Conservation (phyloP, 768 basidiomycete species). For the Gelatoporia subvermispora region DNA sequence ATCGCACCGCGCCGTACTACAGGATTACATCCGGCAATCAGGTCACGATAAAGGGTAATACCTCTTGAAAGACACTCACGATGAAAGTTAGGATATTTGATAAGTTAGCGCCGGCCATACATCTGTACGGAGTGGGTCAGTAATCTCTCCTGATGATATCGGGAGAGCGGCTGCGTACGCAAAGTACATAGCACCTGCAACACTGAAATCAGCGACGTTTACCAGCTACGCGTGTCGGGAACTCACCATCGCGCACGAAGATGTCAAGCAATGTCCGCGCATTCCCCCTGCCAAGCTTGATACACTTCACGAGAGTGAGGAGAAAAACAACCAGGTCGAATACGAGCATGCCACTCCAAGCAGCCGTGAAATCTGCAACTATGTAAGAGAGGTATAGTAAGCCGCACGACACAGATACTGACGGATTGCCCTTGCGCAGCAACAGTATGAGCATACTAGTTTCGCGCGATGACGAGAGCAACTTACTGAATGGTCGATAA, state of each 20-base stretch:
- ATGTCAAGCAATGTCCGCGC: conserved; percentile 7
- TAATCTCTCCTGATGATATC: no score
- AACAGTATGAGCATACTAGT: no score
- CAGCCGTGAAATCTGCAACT: conserved; percentile 11
- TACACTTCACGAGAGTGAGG: conserved; percentile 5
- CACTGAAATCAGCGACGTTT: not conserved
- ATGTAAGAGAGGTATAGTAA: no score
- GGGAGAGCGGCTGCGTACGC: not conserved
- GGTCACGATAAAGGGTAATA: not conserved
- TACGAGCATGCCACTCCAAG: conserved; percentile 11
- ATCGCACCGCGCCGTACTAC: not conserved
- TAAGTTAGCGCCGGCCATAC: conserved; percentile 6
- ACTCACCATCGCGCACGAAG: conserved; percentile 11
- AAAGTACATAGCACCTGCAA: not conserved
- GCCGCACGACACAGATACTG: no score
- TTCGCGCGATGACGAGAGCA: no score
- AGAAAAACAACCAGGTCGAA: conserved; percentile 13
- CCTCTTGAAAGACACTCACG: not conserved
- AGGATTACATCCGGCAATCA: not conserved
- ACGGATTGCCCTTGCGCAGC: no score
- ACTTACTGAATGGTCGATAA: no score
- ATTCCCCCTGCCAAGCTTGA: conserved; percentile 4
- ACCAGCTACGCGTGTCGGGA: not conserved
- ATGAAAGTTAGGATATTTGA: conserved; percentile 13
- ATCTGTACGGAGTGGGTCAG: no score